Evolutionary conservation across 2,329 filamentous ascomycete genomes (phyloP).

Genomic region (Apiospora rasikravindrae): DNA sequence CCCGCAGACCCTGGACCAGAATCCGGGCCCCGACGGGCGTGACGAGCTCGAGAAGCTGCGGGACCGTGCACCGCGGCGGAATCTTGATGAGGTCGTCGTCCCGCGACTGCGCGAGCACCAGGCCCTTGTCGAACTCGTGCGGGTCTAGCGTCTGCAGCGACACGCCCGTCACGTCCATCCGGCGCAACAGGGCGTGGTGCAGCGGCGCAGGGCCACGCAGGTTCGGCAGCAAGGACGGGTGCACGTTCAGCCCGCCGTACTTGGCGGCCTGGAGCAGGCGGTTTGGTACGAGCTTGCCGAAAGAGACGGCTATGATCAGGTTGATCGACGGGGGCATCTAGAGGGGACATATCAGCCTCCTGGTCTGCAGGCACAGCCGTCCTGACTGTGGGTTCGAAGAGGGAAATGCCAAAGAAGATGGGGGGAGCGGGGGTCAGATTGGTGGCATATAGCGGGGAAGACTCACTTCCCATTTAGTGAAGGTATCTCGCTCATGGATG

Average conservation of each 20-base stretch:
- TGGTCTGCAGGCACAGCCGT: not conserved
- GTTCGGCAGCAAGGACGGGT: constrained; percentile 88
- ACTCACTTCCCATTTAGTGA: constrained; percentile 78
- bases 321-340: constrained; percentile 69
- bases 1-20: constrained; percentile 68
- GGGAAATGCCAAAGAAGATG: constrained; percentile 1
- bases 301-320: constrained; percentile 90
- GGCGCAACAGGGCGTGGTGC: constrained; percentile 77
- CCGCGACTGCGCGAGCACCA: constrained; percentile 73
- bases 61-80: constrained; percentile 50
- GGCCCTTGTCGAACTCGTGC: constrained; percentile 77
- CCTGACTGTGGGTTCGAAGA: not conserved
- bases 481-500: constrained; percentile 79
- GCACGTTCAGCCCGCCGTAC: constrained; percentile 91
- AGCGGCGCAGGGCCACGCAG: constrained; percentile 87
- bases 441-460: not conserved
- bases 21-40: constrained; percentile 71
- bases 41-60: constrained; percentile 58
- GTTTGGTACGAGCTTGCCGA: constrained; percentile 85
- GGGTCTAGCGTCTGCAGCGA: constrained; percentile 87
- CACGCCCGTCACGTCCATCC: constrained; percentile 69
- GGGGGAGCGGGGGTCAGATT: not conserved
- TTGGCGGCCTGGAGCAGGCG: constrained; percentile 71
- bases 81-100: constrained; percentile 63
- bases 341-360: not conserved